Evolutionary conservation across 768 basidiomycete genomes (phyloP).

Genomic region (Leccinum sublutescens): DNA sequence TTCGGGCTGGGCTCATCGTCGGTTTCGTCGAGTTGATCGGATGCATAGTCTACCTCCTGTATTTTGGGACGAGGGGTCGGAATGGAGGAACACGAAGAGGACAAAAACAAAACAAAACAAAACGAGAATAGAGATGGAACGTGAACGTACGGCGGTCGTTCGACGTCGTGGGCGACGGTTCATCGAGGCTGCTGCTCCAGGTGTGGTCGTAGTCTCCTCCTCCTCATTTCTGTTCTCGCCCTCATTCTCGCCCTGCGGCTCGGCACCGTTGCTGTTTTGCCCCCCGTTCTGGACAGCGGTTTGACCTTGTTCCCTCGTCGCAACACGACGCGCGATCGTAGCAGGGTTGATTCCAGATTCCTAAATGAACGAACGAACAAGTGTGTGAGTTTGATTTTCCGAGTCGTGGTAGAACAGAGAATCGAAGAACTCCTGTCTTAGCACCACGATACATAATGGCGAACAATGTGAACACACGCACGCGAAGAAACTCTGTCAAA

Average conservation of each 20-base stretch:
- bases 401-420: constrained; percentile 20
- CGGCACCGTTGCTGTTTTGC: constrained; percentile 11
- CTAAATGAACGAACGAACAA: constrained; percentile 23
- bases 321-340: constrained; percentile 38
- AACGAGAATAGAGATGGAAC: not conserved
- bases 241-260: constrained; percentile 16
- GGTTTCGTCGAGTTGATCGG: constrained; percentile 72
- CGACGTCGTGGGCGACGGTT: constrained; percentile 17
- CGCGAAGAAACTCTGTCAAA: constrained; percentile 76
- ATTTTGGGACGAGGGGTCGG: not conserved
- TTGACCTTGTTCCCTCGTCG: constrained; percentile 30
- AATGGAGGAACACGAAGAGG: not conserved
- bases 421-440: not conserved
- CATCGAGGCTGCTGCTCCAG: constrained; percentile 6
- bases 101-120: not conserved
- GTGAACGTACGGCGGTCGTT: constrained; percentile 11
- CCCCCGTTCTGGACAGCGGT: constrained; percentile 5
- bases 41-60: constrained; percentile 50
- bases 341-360: constrained; percentile 52
- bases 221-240: not conserved
- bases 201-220: not conserved
- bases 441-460: not conserved
- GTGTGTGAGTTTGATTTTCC: not conserved
- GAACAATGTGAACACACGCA: constrained; percentile 30
- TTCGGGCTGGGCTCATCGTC: constrained; percentile 45